Evolutionary conservation across 2,329 filamentous ascomycete species (phyloP).

Genomic region (Monilinia fructicola): DNA sequence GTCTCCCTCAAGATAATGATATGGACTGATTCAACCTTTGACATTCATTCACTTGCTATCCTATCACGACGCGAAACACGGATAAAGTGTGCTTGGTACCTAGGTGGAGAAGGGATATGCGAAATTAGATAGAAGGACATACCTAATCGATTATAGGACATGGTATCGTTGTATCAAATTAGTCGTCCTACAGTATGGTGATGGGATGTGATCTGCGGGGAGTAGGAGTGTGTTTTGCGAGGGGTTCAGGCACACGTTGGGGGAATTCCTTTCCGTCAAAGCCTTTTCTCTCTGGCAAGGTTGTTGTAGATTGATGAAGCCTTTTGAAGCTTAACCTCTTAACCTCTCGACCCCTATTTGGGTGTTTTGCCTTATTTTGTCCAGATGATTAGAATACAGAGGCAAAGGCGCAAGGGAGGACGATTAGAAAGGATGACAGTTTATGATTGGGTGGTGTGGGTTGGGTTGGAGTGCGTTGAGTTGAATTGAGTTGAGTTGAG

Average conservation of each 20-base stretch:
- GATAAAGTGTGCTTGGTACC: conserved; percentile 17
- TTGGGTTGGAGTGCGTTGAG: neutral
- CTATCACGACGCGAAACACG: conserved; percentile 10
- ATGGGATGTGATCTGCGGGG: conserved; percentile 9
- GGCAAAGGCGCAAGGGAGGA: neutral
- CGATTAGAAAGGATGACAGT: neutral
- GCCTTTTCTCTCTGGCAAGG: neutral
- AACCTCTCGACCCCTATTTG: neutral
- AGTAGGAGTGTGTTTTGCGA: conserved; percentile 10
- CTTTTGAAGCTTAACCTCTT: neutral
- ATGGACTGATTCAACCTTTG: neutral
- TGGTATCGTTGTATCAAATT: conserved; percentile 39
- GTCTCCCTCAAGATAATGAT: conserved; percentile 11
- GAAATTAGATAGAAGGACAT: conserved; percentile 44
- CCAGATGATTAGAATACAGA: neutral
- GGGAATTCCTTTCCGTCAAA: conserved; percentile 16
- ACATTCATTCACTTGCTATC: conserved; percentile 12
- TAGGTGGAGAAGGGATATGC: conserved; percentile 1
- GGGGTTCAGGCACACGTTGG: conserved; percentile 4
- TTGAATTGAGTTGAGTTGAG: neutral
- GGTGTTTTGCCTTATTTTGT: neutral
- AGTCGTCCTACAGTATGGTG: conserved; percentile 5
- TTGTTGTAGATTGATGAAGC: conserved; percentile 2
- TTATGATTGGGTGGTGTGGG: neutral
- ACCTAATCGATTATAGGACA: conserved; percentile 76